Base-by-base conservation (phyloP, 2,329 filamentous ascomycete genomes). In the Cladosporium sp. region DNA sequence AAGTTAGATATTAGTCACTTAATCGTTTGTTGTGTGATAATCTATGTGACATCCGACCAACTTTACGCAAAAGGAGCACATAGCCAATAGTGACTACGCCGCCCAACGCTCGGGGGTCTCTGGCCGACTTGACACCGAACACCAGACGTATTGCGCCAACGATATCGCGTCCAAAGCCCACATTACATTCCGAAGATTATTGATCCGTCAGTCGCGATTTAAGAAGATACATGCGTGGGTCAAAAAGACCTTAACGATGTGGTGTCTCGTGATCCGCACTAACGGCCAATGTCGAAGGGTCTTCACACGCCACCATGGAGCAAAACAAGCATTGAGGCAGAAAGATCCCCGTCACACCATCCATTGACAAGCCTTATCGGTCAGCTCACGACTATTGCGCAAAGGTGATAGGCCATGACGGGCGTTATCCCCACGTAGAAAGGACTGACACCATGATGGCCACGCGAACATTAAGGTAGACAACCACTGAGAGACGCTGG, bases 381-480 rank as follows among this genome's bases (percentile, higher is more conserved):
- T 46, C 40, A 46, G 2, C 7, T 23, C 40, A 21, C 3, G 4
- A 5, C 8, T 46, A 46, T 46, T 12, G 40, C 10, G n/a, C n/a
- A 21, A 46, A 46, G 5, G 5, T 46, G 40, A 46, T 46, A 46
- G 40, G 40, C 4, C 29, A 31, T 55, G 29, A 10, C 23, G 18
- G 52, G 18, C 16, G 14, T 14, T 12, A 2, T 55, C 28, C 31
- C 52, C 52, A 33, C 52, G 31, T 8, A 5, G 21, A 29, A 55
- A 12, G 18, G 10, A 5, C 18, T 18, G 11, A 2, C 60, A 62
- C 60, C 60, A 44, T 62, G 60, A 62, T 62, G 60, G 60, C 49
- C 46, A 62, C n/a, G 26, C n/a, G 18, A 62, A 62, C 60, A 62
- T 62, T 49, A 62, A 62, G 60, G 60, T 62, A 21, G 26, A 37